Percentiles rank a stretch among this genome's conserved stretches.
Evolutionary conservation across 202 grass and related monocot genomes (phyloP).

Genomic region (Musa balbisiana): DNA sequence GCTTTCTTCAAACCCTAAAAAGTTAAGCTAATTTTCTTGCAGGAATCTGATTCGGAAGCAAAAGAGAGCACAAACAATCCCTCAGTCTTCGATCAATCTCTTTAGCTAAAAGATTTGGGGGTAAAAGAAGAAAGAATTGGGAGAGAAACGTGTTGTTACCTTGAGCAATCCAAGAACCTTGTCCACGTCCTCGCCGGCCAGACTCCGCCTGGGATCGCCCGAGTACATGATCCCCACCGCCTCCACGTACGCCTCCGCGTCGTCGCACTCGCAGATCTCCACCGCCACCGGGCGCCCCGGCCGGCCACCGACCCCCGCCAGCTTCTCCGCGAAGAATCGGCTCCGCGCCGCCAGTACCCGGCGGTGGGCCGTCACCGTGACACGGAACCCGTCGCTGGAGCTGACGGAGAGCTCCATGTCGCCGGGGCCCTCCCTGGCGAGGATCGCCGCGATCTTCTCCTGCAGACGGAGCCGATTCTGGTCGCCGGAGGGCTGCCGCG

Average conservation of each 20-base stretch:
- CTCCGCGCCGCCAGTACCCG: slow-evolving; percentile 11
- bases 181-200: slow-evolving; percentile 12
- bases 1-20: background rate
- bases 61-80: background rate
- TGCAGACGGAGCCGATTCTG: background rate
- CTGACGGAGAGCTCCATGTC: slow-evolving; percentile 17
- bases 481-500: background rate
- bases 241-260: slow-evolving; percentile 18
- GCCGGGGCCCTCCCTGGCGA: slow-evolving; percentile 11
- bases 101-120: background rate
- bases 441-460: slow-evolving; percentile 6
- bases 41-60: background rate
- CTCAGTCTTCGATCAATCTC: background rate
- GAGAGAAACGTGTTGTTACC: background rate
- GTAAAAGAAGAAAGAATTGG: background rate
- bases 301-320: slow-evolving; percentile 2
- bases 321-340: slow-evolving; percentile 26
- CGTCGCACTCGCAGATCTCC: slow-evolving; percentile 27
- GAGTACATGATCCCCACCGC: slow-evolving; percentile 24
- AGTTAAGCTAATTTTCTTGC: background rate
- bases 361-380: slow-evolving; percentile 6
- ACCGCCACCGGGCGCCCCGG: slow-evolving; percentile 6
- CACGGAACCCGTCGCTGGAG: slow-evolving; percentile 16
- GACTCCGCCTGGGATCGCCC: slow-evolving; percentile 3
- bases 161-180: slow-evolving; percentile 25